Evolutionary conservation across 2,329 filamentous ascomycete genomes (phyloP).

Genomic region (Colletotrichum orbiculare): DNA sequence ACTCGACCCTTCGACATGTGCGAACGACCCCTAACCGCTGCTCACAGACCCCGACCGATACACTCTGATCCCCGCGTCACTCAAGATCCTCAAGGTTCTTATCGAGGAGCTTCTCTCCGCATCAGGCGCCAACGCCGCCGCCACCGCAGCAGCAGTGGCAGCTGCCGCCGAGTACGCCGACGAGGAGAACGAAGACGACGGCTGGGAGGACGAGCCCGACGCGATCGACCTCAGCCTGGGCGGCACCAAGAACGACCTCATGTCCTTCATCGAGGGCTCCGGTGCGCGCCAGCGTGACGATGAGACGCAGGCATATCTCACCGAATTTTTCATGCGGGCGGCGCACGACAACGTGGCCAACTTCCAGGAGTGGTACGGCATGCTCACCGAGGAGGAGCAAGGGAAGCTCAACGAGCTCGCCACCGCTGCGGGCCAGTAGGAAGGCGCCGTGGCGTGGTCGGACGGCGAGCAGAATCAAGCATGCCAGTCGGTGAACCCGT

Average conservation of each 20-base stretch:
- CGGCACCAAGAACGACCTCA: constrained; percentile 78
- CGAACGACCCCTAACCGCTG: constrained; percentile 41
- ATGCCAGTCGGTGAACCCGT: constrained; percentile 11
- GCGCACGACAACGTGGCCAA: constrained; percentile 66
- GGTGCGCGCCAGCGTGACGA: constrained; percentile 80
- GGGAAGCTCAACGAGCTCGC: constrained; percentile 66
- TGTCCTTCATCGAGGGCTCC: constrained; percentile 76
- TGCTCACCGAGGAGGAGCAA: constrained; percentile 67
- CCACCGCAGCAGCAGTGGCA: constrained; percentile 70
- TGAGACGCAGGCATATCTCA: constrained; percentile 87
- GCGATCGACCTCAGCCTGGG: constrained; percentile 80
- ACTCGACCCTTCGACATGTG: constrained; percentile 8
- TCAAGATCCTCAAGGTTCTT: constrained; percentile 97
- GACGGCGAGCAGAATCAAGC: constrained; percentile 10
- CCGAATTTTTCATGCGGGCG: constrained; percentile 79
- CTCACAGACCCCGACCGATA: constrained; percentile 83
- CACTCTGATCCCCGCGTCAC: constrained; percentile 84
- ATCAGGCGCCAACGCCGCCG: constrained; percentile 71
- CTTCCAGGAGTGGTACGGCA: constrained; percentile 67
- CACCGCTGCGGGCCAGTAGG: constrained; percentile 45
- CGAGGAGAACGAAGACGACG: constrained; percentile 80
- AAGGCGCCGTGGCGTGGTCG: constrained; percentile 14
- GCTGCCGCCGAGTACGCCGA: constrained; percentile 63
- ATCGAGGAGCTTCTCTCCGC: constrained; percentile 91
- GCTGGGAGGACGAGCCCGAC: constrained; percentile 89